Conservation (phyloP, 2,329 filamentous ascomycete species). For the Pestalotiopsis fici region DNA sequence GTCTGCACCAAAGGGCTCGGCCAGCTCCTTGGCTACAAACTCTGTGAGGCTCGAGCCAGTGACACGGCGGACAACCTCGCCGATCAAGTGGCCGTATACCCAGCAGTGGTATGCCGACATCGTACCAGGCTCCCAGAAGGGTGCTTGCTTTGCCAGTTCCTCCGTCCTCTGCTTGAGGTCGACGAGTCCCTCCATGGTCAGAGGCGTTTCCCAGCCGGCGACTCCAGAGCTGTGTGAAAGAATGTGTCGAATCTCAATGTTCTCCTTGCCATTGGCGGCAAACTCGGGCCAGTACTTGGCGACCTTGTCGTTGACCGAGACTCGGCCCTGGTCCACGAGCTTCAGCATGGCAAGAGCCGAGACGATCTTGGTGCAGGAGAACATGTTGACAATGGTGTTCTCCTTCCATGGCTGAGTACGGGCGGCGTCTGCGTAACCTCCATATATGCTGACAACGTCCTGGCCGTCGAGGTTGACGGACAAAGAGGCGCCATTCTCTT, state of each 20-base stretch:
- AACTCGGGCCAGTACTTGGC: slow-evolving; percentile 46
- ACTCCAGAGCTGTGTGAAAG: slow-evolving; percentile 38
- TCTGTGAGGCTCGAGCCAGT: slow-evolving; percentile 39
- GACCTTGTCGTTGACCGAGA: slow-evolving; percentile 33
- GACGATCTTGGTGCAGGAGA: slow-evolving; percentile 39
- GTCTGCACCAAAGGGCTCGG: slow-evolving; percentile 42
- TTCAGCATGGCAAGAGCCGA: slow-evolving; percentile 35
- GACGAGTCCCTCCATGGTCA: slow-evolving; percentile 32
- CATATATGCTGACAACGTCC: slow-evolving; percentile 42
- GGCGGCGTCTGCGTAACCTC: slow-evolving; percentile 32
- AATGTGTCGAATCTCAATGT: slow-evolving; percentile 37
- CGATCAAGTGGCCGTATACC: slow-evolving; percentile 40
- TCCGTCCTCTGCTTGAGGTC: slow-evolving; percentile 28
- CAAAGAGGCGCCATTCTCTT: slow-evolving; percentile 43
- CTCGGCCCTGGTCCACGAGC: slow-evolving; percentile 37
- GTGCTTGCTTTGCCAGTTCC: slow-evolving; percentile 35
- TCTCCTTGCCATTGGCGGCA: slow-evolving; percentile 37
- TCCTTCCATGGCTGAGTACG: slow-evolving; percentile 32
- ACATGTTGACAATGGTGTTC: slow-evolving; percentile 37
- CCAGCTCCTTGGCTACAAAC: slow-evolving; percentile 36
- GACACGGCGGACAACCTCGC: slow-evolving; percentile 39
- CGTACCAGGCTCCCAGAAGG: slow-evolving; percentile 43
- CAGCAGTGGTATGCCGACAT: slow-evolving; percentile 39
- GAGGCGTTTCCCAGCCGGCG: slow-evolving; percentile 31
- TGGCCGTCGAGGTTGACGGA: slow-evolving; percentile 37